Conservation (phyloP, 352 stramenopile species). For the Lagenidium giganteum region DNA sequence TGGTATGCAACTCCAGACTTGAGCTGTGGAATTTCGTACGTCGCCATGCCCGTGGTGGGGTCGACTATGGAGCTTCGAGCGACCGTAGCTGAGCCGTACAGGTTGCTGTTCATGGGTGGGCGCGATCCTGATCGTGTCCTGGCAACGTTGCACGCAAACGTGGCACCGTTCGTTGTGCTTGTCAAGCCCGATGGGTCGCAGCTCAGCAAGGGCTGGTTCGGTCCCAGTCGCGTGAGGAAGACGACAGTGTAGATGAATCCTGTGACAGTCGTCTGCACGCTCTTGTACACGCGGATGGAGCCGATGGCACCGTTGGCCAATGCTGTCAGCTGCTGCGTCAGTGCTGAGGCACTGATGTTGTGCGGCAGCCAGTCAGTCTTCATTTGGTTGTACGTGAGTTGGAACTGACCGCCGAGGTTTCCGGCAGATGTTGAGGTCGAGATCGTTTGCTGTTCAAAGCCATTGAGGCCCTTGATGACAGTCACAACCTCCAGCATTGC, state of each 20-base stretch:
- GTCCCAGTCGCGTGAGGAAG: slow-evolving; percentile 52
- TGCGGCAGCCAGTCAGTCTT: slow-evolving; percentile 67
- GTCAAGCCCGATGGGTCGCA: slow-evolving; percentile 45
- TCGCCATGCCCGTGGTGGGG: slow-evolving; percentile 9
- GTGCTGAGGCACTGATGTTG: slow-evolving; percentile 38
- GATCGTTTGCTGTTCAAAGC: slow-evolving; percentile 90
- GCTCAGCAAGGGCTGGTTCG: slow-evolving; percentile 41
- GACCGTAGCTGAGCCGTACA: slow-evolving; percentile 59
- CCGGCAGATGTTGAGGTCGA: slow-evolving; percentile 58
- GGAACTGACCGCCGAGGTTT: slow-evolving; percentile 81
- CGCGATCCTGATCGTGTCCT: slow-evolving; percentile 33
- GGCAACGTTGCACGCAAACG: slow-evolving; percentile 25
- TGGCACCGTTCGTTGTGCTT: slow-evolving; percentile 27
- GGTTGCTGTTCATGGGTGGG: slow-evolving; percentile 74
- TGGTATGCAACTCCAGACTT: slow-evolving; percentile 61
- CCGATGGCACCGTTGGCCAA: slow-evolving; percentile 36
- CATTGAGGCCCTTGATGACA: slow-evolving; percentile 85
- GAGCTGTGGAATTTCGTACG: slow-evolving; percentile 28
- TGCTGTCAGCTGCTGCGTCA: slow-evolving; percentile 49
- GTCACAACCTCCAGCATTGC: slow-evolving; percentile 70
- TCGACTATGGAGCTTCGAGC: slow-evolving; percentile 22
- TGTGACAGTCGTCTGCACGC: slow-evolving; percentile 22
- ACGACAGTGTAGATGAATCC: slow-evolving; percentile 63
- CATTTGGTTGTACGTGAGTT: slow-evolving; percentile 81
- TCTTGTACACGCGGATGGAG: slow-evolving; percentile 52